A percentile compares a stretch with the other conserved stretches of the same genome.
phyloP scores from a whole-genome alignment of 176 grass and related monocot species.

The Aegilops sharonensis region DNA sequence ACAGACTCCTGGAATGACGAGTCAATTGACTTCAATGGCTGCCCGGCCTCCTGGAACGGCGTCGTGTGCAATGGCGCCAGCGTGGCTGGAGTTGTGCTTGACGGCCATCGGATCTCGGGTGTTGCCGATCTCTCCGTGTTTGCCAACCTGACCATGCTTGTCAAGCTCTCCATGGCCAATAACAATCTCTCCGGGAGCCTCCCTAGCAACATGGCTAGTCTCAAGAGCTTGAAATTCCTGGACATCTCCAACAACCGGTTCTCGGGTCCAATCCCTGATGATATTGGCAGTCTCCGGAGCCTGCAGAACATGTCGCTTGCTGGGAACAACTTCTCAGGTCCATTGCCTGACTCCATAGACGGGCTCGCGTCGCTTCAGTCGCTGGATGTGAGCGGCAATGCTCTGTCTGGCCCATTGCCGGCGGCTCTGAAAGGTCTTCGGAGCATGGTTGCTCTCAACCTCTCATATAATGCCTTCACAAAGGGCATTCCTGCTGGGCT shows the following conservation, averaged over 20 bases:
- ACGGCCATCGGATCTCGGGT: slow-evolving; percentile 74
- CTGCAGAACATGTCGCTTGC: slow-evolving; percentile 83
- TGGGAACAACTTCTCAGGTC: slow-evolving; percentile 84
- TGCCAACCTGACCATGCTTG: slow-evolving; percentile 76
- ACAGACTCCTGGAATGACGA: slow-evolving; percentile 93
- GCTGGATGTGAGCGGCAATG: slow-evolving; percentile 77
- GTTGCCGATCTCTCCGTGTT: slow-evolving; percentile 70
- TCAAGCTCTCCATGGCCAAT: slow-evolving; percentile 77
- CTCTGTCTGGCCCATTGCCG: slow-evolving; percentile 61
- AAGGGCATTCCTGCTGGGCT: slow-evolving; percentile 77
- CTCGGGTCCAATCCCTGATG: slow-evolving; percentile 57
- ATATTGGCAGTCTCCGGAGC: slow-evolving; percentile 62
- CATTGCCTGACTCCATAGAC: slow-evolving; percentile 59
- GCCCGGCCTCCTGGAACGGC: slow-evolving; percentile 94
- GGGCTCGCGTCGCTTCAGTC: slow-evolving; percentile 73
- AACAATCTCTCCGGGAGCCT: slow-evolving; percentile 90
- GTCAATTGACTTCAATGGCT: slow-evolving; percentile 89
- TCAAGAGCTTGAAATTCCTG: slow-evolving; percentile 82
- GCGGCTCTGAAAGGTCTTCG: slow-evolving; percentile 53
- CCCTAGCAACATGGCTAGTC: slow-evolving; percentile 40
- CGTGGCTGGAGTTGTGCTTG: slow-evolving; percentile 83
- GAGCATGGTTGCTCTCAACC: slow-evolving; percentile 67
- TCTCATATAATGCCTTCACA: slow-evolving; percentile 78
- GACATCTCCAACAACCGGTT: slow-evolving; percentile 81
- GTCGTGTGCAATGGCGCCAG: slow-evolving; percentile 78